Evolutionary conservation across 2,329 filamentous ascomycete species (phyloP), one percentile per base, ranked within the genome.

Genomic region (Tolypocladium endophyticum): DNA sequence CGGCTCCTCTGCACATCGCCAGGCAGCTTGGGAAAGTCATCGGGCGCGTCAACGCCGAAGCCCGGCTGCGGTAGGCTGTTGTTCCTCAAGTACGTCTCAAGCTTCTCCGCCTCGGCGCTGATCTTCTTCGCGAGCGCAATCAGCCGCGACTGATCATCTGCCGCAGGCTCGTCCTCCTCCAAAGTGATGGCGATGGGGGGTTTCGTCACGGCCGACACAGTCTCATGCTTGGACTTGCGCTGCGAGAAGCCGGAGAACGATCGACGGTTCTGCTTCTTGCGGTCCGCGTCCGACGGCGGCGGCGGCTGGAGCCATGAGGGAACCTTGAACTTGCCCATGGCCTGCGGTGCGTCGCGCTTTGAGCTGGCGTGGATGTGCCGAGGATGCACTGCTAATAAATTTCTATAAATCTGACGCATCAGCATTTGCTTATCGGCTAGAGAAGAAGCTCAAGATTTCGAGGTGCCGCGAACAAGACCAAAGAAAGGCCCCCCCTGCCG

Each of bases 101-200:
- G 67, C 64, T 76, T 81, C 61, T 77, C 75, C 0, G 81, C 78
- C 62, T 82, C 79, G 50, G 65, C 63, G 41, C 72, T 72, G 59
- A 83, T 83, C 55, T 71, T 79, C 56, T 72, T 73, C 2, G 80
- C 79, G n/a, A 83, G 69, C 33, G 70, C 68, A 18, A 77, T 64
- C 70, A 83, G 74, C 30, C 70, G 73, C 2, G 76, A 76, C 14
- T 73, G 67, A 4, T 73, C 67, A 4, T 56, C 63, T 52, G 54
- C 36, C 18, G 41, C 66, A 41, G 57, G 45, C 28, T 33, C 55
- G 30, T 28, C 9, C 33, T 57, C 41, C 18, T 57, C 56, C 35
- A 23, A 6, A 11, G 50, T 4, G 28, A 50, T 45, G 20, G 57
- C 14, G 36, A 55, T 18, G 16, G 58, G 56, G n/a, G 56, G n/a